Conservation (phyloP, 306 rosid genomes). For the Vicia villosa region DNA sequence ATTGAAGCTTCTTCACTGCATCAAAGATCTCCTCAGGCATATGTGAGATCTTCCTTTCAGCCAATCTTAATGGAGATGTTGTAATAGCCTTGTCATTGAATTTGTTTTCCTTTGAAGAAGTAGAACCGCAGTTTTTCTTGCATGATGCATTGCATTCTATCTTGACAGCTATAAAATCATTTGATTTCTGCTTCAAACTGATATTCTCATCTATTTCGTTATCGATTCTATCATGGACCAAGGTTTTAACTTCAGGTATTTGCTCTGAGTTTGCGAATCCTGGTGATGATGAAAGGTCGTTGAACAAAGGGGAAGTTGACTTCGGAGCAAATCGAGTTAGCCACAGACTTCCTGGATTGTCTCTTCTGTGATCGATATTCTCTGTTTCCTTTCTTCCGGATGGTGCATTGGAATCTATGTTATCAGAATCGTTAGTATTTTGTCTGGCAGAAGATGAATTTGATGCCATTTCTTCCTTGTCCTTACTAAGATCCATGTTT, state of each 20-base stretch:
- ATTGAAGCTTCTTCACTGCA: slow-evolving; percentile 62
- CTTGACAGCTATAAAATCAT: slow-evolving; percentile 36
- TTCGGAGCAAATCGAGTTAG: slow-evolving; percentile 69
- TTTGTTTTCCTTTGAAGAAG: slow-evolving; percentile 44
- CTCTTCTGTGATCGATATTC: slow-evolving; percentile 37
- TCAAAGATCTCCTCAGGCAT: slow-evolving; percentile 58
- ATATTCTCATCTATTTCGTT: slow-evolving; percentile 36
- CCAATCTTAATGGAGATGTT: slow-evolving; percentile 38
- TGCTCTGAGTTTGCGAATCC: slow-evolving; percentile 53
- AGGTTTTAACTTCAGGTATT: slow-evolving; percentile 45
- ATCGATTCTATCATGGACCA: slow-evolving; percentile 35
- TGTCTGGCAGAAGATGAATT: slow-evolving; percentile 53
- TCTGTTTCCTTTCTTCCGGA: slow-evolving; percentile 46
- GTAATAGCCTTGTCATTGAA: slow-evolving; percentile 45
- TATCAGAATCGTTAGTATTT: slow-evolving; percentile 45
- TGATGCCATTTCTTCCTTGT: slow-evolving; percentile 51
- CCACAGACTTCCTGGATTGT: slow-evolving; percentile 61
- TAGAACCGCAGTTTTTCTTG: slow-evolving; percentile 41
- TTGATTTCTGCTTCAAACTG: slow-evolving; percentile 40
- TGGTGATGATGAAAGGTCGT: slow-evolving; percentile 33
- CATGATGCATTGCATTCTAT: slow-evolving; percentile 37
- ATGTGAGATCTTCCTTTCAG: slow-evolving; percentile 39
- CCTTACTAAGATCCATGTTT: slow-evolving; percentile 40
- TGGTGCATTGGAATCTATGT: slow-evolving; percentile 40
- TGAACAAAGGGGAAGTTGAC: slow-evolving; percentile 43